Evolutionary conservation across 768 basidiomycete genomes (phyloP), one percentile per base, ranked within the genome.

Genomic region (Tremella fuciformis): DNA sequence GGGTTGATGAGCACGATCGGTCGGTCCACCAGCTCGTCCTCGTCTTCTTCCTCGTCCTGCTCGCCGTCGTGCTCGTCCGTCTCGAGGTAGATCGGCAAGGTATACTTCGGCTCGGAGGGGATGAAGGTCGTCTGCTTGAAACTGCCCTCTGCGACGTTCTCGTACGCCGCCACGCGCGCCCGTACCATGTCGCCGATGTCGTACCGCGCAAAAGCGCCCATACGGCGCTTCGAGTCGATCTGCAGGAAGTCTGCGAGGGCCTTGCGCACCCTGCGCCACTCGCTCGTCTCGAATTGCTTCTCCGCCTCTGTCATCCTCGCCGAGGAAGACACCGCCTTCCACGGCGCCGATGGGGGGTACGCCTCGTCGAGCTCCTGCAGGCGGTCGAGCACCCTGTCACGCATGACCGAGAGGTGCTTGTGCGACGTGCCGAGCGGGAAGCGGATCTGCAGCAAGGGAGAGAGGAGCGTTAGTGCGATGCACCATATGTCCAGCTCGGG

Each of bases 401-500:
- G 54, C 66, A 80, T 72, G 34, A 74, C 61, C 16, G 70, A 63
- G 2, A 73, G 44, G 3, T 70, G 73, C 11, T 65, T 65, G 58
- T 80, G 80, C 3, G 69, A 60, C 8, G 76, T 66, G 2, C 80
- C 79, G 53, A 80, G 65, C 3, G 80, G 80, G 57, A 79, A 80
- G n/a, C 75, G 71, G 38, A 58, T 55, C 6, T 76, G 67, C 0
- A 71, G 60, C 15, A 80, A 62, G 39, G 77, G 72, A 8, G 78
- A 69, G 8, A 80, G 68, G n/a, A 80, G 34, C 2, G 78, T 78
- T 11, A 80, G 64, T 13, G 78, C 80, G 34, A 78, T 68, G 48
- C 78, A 79, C 80, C 80, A 80, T 55, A 79, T 76, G 64, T 80
- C 80, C 50, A 80, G 65, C 48, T 80, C 80, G n/a, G 79, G 78